phyloP scores from a whole-genome alignment of 768 basidiomycete genomes.

The Chiua virens region DNA sequence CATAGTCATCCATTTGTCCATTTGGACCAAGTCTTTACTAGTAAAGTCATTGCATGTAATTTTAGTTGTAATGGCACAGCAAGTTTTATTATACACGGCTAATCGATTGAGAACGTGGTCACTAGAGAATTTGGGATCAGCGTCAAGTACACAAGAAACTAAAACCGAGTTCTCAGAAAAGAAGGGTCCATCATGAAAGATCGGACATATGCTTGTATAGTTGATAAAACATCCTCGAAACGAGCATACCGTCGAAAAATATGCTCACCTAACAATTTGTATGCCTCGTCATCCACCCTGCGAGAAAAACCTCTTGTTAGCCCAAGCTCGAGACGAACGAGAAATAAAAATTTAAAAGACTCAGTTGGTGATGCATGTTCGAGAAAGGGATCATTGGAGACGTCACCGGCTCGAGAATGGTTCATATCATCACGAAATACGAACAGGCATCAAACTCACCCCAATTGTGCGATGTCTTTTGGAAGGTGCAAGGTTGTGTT shows the following conservation, averaged over 20 bases:
- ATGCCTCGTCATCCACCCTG: background rate
- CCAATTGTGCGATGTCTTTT: background rate
- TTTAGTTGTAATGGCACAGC: slow-evolving; percentile 29
- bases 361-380: slow-evolving; percentile 73
- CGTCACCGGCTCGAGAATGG: slow-evolving; percentile 76
- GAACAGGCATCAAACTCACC: slow-evolving; percentile 34
- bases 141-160: background rate
- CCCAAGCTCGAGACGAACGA: slow-evolving; percentile 18
- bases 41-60: background rate
- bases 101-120: too few species aligned
- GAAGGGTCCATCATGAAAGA: slow-evolving; percentile 54
- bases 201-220: slow-evolving; percentile 80
- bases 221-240: slow-evolving; percentile 49
- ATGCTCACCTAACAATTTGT: slow-evolving; percentile 8
- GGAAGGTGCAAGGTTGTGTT: background rate
- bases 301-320: slow-evolving; percentile 1
- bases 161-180: slow-evolving; percentile 42
- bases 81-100: slow-evolving; percentile 36
- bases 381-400: slow-evolving; percentile 68
- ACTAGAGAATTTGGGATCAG: slow-evolving; percentile 3
- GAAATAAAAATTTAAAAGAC: too few species aligned
- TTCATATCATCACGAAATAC: slow-evolving; percentile 60
- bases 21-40: too few species aligned
- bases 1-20: slow-evolving; percentile 66
- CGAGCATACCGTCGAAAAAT: background rate